Conservation (phyloP, 441 rosid species). For the Pelargonium exstipulatum region DNA sequence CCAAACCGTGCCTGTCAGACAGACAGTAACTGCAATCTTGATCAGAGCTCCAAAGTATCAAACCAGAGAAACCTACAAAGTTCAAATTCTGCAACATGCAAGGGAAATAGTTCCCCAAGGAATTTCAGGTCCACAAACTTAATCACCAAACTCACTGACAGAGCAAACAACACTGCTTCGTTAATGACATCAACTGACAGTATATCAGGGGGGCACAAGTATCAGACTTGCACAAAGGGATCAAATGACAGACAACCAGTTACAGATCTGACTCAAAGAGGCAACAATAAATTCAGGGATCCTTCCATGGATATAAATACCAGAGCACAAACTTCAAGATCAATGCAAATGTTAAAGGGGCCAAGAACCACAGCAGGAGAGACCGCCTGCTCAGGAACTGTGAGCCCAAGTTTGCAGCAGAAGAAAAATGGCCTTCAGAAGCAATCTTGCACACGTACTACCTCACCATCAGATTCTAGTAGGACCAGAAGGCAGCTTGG, state of each 20-base stretch:
- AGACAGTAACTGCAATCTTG: conserved; percentile 25
- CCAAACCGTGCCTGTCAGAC: conserved; percentile 28
- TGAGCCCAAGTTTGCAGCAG: conserved; percentile 44
- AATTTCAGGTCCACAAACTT: too few relatives aligned
- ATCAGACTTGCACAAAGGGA: too few relatives aligned
- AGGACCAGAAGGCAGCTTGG: conserved; percentile 39
- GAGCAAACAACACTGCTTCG: conserved; percentile 29
- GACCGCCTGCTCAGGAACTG: conserved; percentile 32
- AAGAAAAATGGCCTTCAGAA: conserved; percentile 48
- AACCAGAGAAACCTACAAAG: conserved; percentile 20
- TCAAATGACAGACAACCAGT: too few relatives aligned
- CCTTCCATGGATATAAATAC: conserved; percentile 33
- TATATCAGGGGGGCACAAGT: too few relatives aligned
- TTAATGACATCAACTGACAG: conserved; percentile 23
- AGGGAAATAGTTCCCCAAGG: conserved; percentile 37
- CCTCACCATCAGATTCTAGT: conserved; percentile 41
- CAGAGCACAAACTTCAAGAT: conserved; percentile 24
- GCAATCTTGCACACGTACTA: conserved; percentile 32
- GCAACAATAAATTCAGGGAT: too few relatives aligned
- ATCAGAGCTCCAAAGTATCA: conserved; percentile 32
- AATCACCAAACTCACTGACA: conserved; percentile 41
- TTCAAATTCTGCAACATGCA: conserved; percentile 34
- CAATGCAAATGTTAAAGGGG: conserved; percentile 32
- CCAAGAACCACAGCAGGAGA: conserved; percentile 27
- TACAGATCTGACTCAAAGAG: too few relatives aligned